Evolutionary conservation across 176 grass and related monocot genomes (phyloP).

Genomic region (Alopecurus myosuroides): DNA sequence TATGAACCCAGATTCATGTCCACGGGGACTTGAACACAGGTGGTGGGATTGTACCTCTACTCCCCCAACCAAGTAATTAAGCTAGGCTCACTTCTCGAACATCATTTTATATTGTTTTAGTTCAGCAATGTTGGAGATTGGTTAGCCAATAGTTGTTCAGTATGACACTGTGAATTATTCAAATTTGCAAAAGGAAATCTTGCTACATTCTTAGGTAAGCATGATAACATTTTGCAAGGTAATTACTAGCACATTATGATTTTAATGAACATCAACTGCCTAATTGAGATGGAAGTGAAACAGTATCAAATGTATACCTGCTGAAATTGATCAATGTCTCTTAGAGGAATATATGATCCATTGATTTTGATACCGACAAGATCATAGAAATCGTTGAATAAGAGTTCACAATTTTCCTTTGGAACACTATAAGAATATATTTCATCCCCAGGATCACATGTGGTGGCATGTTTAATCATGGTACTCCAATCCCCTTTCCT

Average conservation of each 20-base stretch:
- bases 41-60: neutral
- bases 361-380: neutral
- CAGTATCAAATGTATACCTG: neutral
- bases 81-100: neutral
- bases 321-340: neutral
- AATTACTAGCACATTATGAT: neutral
- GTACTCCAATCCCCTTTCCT: neutral
- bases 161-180: neutral
- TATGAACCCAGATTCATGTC: neutral
- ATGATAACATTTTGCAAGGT: neutral
- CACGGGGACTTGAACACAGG: neutral
- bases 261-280: neutral
- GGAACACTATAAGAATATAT: neutral
- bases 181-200: neutral
- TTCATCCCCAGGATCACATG: neutral
- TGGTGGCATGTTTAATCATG: constrained; percentile 3
- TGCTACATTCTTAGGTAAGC: neutral
- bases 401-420: neutral
- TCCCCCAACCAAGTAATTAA: too few relatives aligned
- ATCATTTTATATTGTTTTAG: neutral
- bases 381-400: constrained; percentile 26
- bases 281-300: neutral
- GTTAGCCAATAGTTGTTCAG: neutral
- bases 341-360: neutral
- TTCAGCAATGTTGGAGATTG: neutral